phyloP scores from a whole-genome alignment of 441 rosid species.

The Pelargonium cotyledonis region DNA sequence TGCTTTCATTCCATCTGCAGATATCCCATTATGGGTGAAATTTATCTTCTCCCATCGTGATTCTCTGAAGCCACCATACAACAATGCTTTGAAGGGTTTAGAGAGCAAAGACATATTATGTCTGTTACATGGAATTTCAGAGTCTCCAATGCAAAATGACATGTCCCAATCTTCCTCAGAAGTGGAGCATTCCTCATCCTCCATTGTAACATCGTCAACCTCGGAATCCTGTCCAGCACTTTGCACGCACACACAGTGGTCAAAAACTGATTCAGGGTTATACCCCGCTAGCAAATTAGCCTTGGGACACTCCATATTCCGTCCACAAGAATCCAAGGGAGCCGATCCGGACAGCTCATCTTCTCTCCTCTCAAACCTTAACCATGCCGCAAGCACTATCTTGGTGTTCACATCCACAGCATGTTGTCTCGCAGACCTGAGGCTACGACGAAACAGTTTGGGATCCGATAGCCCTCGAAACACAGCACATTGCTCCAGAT shows the following conservation, averaged over 20 bases:
- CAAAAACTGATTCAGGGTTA: constrained; percentile 56
- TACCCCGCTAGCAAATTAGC: constrained; percentile 68
- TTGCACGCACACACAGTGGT: constrained; percentile 54
- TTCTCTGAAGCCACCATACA: constrained; percentile 68
- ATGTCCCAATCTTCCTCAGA: constrained; percentile 56
- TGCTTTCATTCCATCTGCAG: constrained; percentile 63
- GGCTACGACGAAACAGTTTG: constrained; percentile 70
- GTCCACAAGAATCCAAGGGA: constrained; percentile 59
- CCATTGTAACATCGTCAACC: background rate
- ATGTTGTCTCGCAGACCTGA: constrained; percentile 63
- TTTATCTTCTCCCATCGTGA: constrained; percentile 56
- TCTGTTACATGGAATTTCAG: constrained; percentile 67
- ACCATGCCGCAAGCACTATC: constrained; percentile 58
- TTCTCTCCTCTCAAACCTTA: no score
- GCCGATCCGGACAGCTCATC: constrained; percentile 26
- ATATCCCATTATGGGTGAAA: constrained; percentile 65
- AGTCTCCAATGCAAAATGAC: constrained; percentile 81
- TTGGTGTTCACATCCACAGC: constrained; percentile 69
- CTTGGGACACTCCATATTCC: constrained; percentile 77
- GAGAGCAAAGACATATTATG: constrained; percentile 69
- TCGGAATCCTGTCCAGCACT: constrained; percentile 29
- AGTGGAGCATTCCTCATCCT: constrained; percentile 55
- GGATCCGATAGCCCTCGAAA: constrained; percentile 66
- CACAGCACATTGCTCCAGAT: constrained; percentile 66
- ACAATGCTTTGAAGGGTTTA: constrained; percentile 62